Evolutionary conservation across 2,329 filamentous ascomycete species (phyloP).

Genomic region (Teratosphaeria destructans): DNA sequence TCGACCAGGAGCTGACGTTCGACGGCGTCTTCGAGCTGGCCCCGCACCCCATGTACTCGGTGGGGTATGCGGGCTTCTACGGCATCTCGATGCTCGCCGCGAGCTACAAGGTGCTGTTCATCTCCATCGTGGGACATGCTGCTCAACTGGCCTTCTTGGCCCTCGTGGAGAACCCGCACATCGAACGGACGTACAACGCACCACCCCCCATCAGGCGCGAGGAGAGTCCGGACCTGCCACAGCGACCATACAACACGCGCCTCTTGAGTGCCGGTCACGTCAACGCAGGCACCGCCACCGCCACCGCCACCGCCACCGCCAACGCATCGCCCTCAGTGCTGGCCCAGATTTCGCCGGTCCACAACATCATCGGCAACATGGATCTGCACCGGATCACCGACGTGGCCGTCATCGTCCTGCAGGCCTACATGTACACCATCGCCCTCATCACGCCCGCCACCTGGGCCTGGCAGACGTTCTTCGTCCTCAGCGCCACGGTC

Average conservation of each 20-base stretch:
- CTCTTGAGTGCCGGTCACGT: slow-evolving; percentile 27
- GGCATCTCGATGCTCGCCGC: slow-evolving; percentile 97
- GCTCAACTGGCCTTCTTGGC: slow-evolving; percentile 90
- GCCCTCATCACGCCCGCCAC: slow-evolving; percentile 70
- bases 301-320: slow-evolving; percentile 4
- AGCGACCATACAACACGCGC: slow-evolving; percentile 28
- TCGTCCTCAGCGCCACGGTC: slow-evolving; percentile 65
- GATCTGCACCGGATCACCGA: slow-evolving; percentile 85
- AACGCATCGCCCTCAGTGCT: slow-evolving; percentile 25
- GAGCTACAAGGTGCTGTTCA: slow-evolving; percentile 94
- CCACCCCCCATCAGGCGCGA: slow-evolving; percentile 53
- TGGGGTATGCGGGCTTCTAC: slow-evolving; percentile 96
- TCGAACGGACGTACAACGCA: slow-evolving; percentile 94
- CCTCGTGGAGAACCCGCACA: slow-evolving; percentile 90
- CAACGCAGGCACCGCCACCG: background rate
- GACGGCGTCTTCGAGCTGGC: slow-evolving; percentile 99
- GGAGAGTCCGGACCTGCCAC: slow-evolving; percentile 34
- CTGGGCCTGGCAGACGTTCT: slow-evolving; percentile 61
- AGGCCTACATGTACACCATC: slow-evolving; percentile 63
- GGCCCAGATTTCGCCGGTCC: slow-evolving; percentile 50
- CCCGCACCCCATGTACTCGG: slow-evolving; percentile 97
- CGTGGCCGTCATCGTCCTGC: slow-evolving; percentile 64
- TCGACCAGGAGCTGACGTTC: slow-evolving; percentile 95
- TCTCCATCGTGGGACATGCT: slow-evolving; percentile 88
- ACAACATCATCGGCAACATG: slow-evolving; percentile 81